Evolutionary conservation across 129 eudicot species (phyloP), one percentile per base, ranked within the genome.

Genomic region (Flaveria bidentis): DNA sequence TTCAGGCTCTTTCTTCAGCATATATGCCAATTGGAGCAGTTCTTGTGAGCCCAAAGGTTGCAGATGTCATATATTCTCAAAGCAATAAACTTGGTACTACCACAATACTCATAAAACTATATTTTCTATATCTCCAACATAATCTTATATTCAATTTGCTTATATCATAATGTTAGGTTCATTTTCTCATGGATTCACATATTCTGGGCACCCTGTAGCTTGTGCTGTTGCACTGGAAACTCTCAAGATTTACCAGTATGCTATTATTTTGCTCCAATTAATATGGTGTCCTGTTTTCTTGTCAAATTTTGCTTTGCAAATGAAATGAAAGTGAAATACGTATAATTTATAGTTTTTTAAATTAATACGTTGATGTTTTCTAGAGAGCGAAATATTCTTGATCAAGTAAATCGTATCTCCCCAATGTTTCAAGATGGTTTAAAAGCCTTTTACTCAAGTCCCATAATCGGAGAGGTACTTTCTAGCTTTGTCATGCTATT

Each of bases 1-100:
- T 73, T 10, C 90, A 91, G 98, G 98, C 98, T 56, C 91, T 94
- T 46, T 91, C 98, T n/a, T 94, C 98, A 1, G 98, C 89, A 55
- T 94, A 94, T 70, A 83, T 94, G 92, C 98, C 98, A 13, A 94
- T 94, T 75, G 98, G 97, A 82, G 98, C 97, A 36, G 88, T 94
- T 63, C 91, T 94, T 67, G 90, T 94, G 62, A 81, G 96, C 86
- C 93, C 96, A 23, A 81, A 85, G 79, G 77, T 94, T 63, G 70
- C 92, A 41, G 93, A 94, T 76, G 98, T 91, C 73, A 84, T 94
- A 74, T 67, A 91, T 84, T 81, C 97, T 82, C 92, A 94, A 71
- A 94, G 98, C 91, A 94, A 79, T 79, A 84, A 88, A 82, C 98
- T 94, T 80, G 98, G 98, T 94, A 84, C 49, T 76, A 9, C 50